These are phyloP conservation scores for Diaporthe nobilis DNA, from an alignment of 2,329 filamentous ascomycete species.

Conservation along the genomic window DNA sequence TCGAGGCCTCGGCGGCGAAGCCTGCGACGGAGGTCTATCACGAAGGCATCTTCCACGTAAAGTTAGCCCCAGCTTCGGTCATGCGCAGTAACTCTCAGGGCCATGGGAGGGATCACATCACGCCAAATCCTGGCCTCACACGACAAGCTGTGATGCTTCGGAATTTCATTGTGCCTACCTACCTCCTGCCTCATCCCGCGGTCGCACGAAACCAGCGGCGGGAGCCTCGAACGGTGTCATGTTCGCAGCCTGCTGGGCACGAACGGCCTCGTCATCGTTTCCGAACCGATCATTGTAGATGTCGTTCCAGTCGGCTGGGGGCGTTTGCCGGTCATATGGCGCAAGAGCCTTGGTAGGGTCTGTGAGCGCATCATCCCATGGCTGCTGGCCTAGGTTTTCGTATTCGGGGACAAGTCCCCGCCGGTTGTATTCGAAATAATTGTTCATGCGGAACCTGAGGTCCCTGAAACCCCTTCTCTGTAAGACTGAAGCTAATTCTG, in stretches of 20 bases:
- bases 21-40: neutral
- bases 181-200: neutral
- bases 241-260: neutral
- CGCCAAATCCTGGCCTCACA: too few species aligned
- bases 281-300: neutral
- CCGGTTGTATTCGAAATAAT: neutral
- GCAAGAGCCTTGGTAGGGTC: neutral
- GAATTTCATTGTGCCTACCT: neutral
- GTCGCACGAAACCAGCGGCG: neutral
- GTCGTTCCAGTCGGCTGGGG: neutral
- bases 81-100: neutral
- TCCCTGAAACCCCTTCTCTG: neutral
- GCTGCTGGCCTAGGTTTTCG: neutral
- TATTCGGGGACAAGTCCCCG: neutral
- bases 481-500: neutral
- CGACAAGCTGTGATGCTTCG: neutral
- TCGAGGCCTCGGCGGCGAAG: neutral
- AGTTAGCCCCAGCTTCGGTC: neutral
- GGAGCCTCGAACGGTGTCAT: neutral
- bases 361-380: neutral
- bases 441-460: neutral
- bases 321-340: neutral
- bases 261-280: neutral
- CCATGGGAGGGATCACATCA: neutral
- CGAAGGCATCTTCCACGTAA: neutral